Percentiles rank a stretch among this genome's conserved stretches.
Evolutionary conservation across 2,329 filamentous ascomycete species (phyloP).

Genomic region (Epichloe amarillans): DNA sequence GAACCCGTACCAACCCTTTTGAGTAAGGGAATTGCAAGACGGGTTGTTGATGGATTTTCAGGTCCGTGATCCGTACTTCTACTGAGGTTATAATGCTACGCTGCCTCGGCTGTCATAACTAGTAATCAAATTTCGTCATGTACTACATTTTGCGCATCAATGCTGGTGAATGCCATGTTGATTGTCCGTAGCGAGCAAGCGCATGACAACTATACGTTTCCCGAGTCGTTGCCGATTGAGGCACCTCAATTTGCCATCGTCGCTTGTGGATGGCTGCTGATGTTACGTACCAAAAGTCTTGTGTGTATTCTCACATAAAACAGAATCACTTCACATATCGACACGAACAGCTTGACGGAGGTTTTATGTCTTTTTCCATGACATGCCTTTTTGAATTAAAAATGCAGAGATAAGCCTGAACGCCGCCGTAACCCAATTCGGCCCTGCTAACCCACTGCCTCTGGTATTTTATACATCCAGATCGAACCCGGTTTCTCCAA

Average conservation of each 20-base stretch:
- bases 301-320: no score
- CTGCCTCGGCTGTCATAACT: background rate
- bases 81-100: background rate
- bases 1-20: conserved; percentile 86
- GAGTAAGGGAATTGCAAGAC: conserved; percentile 35
- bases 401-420: conserved; percentile 21
- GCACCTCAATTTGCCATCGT: no score
- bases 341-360: background rate
- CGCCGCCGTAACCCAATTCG: conserved; percentile 23
- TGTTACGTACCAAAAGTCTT: no score
- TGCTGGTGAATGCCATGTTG: background rate
- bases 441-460: conserved; percentile 14
- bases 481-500: conserved; percentile 10
- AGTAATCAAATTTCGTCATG: conserved; percentile 1
- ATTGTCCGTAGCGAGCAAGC: no score
- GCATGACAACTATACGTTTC: no score
- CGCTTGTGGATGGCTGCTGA: no score
- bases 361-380: background rate
- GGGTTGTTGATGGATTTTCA: background rate
- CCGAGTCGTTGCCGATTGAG: no score
- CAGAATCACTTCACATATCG: no score
- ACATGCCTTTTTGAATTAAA: conserved; percentile 4
- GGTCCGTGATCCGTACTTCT: background rate
- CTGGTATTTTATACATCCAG: conserved; percentile 25
- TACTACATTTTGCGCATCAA: background rate